These are phyloP conservation scores for Excoecaria cochinchinensis DNA, from an alignment of 345 rosid species.

Conservation along the genomic window DNA sequence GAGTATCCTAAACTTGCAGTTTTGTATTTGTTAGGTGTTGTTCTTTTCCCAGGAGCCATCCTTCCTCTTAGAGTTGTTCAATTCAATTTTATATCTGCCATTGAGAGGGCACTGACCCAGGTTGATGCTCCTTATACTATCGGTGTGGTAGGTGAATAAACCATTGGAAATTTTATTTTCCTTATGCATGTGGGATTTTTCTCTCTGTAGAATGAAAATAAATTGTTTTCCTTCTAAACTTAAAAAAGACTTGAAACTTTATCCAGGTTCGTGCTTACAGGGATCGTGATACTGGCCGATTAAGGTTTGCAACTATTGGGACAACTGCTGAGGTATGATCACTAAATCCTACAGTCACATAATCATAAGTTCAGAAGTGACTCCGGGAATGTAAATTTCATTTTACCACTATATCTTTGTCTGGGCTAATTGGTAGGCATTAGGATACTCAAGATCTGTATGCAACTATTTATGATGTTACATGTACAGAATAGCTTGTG, in stretches of 20 bases:
- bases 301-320: constrained; percentile 63
- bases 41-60: constrained; percentile 90
- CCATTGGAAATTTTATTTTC: neutral
- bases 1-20: constrained; percentile 2
- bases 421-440: neutral
- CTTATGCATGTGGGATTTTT: neutral
- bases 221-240: constrained; percentile 1
- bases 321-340: constrained; percentile 89
- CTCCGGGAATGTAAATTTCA: neutral
- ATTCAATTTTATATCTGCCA: constrained; percentile 66
- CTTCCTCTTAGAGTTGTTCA: constrained; percentile 88
- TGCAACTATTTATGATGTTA: neutral
- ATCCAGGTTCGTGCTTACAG: constrained; percentile 61
- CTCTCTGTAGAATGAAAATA: neutral
- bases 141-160: constrained; percentile 75
- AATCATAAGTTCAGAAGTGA: neutral
- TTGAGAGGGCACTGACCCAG: constrained; percentile 80
- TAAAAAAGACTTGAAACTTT: constrained; percentile 18
- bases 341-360: neutral
- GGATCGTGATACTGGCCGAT: constrained; percentile 36
- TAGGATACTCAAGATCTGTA: neutral
- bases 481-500: neutral
- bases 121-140: constrained; percentile 70
- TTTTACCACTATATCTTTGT: neutral
- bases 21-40: constrained; percentile 63